A percentile compares a stretch with the other conserved stretches of the same genome.
These are phyloP conservation scores for Geotrichum citri-aurantii DNA, from an alignment of 1,139 yeast genomes.

Conservation along the genomic window DNA sequence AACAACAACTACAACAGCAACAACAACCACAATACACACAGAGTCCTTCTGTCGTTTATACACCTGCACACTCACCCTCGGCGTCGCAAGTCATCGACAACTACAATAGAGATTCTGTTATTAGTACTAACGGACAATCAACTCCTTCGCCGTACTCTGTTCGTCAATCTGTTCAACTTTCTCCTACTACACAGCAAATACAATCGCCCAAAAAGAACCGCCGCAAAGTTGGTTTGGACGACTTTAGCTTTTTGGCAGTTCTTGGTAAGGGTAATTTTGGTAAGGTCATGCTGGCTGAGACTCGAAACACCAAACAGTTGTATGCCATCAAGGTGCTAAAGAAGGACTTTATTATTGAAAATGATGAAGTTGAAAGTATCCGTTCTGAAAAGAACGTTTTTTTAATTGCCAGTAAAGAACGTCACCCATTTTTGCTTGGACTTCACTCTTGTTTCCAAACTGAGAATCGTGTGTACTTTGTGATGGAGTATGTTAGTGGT, in stretches of 20 bases:
- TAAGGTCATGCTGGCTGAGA: slow-evolving; percentile 93
- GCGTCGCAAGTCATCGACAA: slow-evolving; percentile 6
- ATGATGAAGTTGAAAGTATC: slow-evolving; percentile 93
- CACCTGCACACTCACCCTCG: slow-evolving; percentile 9
- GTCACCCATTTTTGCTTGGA: slow-evolving; percentile 88
- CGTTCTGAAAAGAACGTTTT: slow-evolving; percentile 91
- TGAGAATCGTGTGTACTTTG: slow-evolving; percentile 92
- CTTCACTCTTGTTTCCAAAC: slow-evolving; percentile 96
- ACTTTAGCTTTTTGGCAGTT: slow-evolving; percentile 88
- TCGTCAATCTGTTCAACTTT: slow-evolving; percentile 5
- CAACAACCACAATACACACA: not conserved
- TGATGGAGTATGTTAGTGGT: slow-evolving; percentile 96
- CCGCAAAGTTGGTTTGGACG: slow-evolving; percentile 86
- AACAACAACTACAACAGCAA: slow-evolving; percentile 2
- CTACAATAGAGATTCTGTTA: not conserved
- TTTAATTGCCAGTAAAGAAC: slow-evolving; percentile 79
- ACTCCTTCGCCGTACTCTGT: not conserved
- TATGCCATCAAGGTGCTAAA: slow-evolving; percentile 95
- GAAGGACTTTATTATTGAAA: slow-evolving; percentile 90
- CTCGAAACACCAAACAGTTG: slow-evolving; percentile 66
- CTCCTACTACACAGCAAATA: slow-evolving; percentile 16
- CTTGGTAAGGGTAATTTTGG: slow-evolving; percentile 98
- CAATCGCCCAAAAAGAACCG: slow-evolving; percentile 22
- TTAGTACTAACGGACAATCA: not conserved
- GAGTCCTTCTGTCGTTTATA: not conserved